Evolutionary conservation across 2,329 filamentous ascomycete species (phyloP).

Genomic region (Penicillium sp.): DNA sequence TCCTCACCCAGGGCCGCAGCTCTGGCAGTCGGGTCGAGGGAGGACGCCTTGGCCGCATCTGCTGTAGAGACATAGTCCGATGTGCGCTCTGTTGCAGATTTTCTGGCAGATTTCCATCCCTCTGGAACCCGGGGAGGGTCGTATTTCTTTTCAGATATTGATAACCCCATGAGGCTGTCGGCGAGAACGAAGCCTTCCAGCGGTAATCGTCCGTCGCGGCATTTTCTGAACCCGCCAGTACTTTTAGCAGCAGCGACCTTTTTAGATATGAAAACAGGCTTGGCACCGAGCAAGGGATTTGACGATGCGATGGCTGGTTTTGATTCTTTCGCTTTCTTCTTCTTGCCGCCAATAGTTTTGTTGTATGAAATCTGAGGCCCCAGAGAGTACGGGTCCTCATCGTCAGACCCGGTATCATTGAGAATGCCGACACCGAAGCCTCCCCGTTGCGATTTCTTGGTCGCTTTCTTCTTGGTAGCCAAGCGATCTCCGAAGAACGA

Average conservation of each 20-base stretch:
- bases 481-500: slow-evolving; percentile 40
- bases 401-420: slow-evolving; percentile 91
- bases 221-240: slow-evolving; percentile 61
- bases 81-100: slow-evolving; percentile 33
- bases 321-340: slow-evolving; percentile 65
- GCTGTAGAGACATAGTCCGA: slow-evolving; percentile 65
- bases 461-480: slow-evolving; percentile 38
- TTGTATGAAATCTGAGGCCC: slow-evolving; percentile 90
- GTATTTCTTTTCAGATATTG: slow-evolving; percentile 48
- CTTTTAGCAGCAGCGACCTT: slow-evolving; percentile 50
- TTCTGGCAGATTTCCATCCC: slow-evolving; percentile 68
- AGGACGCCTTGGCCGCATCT: slow-evolving; percentile 75
- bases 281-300: slow-evolving; percentile 65
- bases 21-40: slow-evolving; percentile 71
- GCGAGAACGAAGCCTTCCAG: slow-evolving; percentile 78
- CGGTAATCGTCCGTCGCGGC: slow-evolving; percentile 78
- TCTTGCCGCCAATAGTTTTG: slow-evolving; percentile 75
- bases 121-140: slow-evolving; percentile 45
- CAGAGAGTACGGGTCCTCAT: slow-evolving; percentile 91
- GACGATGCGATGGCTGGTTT: slow-evolving; percentile 49
- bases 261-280: slow-evolving; percentile 74
- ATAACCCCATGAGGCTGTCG: slow-evolving; percentile 50
- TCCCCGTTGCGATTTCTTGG: slow-evolving; percentile 58
- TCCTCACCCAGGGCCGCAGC: slow-evolving; percentile 79
- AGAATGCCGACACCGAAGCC: slow-evolving; percentile 85